Base-by-base conservation (phyloP, 1,284 basidiomycete species). In the Kwoniella shivajii region DNA sequence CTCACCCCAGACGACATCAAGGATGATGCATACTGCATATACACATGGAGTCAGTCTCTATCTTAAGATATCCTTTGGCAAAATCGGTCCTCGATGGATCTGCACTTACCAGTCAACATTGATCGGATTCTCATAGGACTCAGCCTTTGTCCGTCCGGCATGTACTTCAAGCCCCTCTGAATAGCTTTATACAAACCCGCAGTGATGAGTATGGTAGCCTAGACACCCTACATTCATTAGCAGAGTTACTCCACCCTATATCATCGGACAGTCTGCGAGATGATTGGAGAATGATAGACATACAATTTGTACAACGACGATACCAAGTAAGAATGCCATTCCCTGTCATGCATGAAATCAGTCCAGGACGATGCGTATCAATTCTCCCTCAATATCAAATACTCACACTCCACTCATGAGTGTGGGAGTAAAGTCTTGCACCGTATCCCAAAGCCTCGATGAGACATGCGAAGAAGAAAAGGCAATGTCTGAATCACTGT, bases 141-240 rank as follows among this genome's bases (percentile, higher is more conserved):
- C 16, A 71, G 39, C 11, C 37, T 48, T 22, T 54, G 43, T 9
- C 65, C 64, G 14, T 61, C 55, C 6, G 68, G 65, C 10, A 56
- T 63, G 57, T 71, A 67, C 57, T 68, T 71, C 57, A 66, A 51
- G 36, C 53, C 59, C 30, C 67, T 48, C 49, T 68, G 65, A 30
- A 71, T 53, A 20, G 58, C 55, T 46, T 71, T 71, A 61, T 71
- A 71, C 14, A 71, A 11, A 6, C 57, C 57, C n/a, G 68, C 68
- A 22, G 65, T 61, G 49, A 50, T 42, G 10, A 50, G 29, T 18
- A 50, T 63, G 18, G 65, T 67, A 18, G 59, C 65, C 63, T 60
- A 41, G n/a, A 33, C n/a, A n/a, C n/a, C n/a, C n/a, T n/a, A n/a
- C n/a, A n/a, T n/a, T n/a, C n/a, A n/a, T n/a, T 16, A 16, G 37